phyloP scores from a whole-genome alignment of 805 yeast genomes.

The Ogataea glucozyma region DNA sequence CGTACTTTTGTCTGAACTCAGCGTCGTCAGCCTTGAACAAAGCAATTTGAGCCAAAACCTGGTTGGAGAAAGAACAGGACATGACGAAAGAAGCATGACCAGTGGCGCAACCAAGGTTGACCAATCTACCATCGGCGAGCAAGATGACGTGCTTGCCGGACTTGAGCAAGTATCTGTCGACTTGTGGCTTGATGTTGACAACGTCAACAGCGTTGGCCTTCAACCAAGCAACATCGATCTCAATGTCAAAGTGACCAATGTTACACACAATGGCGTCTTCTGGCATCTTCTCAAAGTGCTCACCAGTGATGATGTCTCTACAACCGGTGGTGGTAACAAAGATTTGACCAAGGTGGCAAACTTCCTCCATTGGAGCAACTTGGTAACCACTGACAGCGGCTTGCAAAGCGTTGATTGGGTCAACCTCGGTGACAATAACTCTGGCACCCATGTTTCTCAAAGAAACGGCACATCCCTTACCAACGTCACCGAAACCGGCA shows the following conservation, averaged over 20 bases:
- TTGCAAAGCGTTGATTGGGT: conserved; percentile 98
- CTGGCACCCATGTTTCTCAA: conserved; percentile 99
- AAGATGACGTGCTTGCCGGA: conserved; percentile 92
- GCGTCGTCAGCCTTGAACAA: conserved; percentile 85
- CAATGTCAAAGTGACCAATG: conserved; percentile 99
- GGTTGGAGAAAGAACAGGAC: conserved; percentile 99
- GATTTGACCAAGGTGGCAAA: conserved; percentile 90
- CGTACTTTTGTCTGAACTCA: conserved; percentile 74
- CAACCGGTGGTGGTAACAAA: conserved; percentile 99
- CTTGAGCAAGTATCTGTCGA: conserved; percentile 90
- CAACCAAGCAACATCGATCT: conserved; percentile 99
- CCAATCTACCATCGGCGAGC: conserved; percentile 98
- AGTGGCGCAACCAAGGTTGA: conserved; percentile 99
- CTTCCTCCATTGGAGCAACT: conserved; percentile 94
- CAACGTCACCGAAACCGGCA: conserved; percentile 99
- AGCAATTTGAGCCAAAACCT: conserved; percentile 98
- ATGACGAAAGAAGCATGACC: conserved; percentile 99
- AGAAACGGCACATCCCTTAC: conserved; percentile 99
- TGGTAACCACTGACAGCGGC: conserved; percentile 99
- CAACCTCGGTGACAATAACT: conserved; percentile 95
- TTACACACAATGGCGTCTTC: conserved; percentile 99
- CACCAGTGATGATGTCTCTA: conserved; percentile 93
- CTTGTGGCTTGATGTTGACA: conserved; percentile 98
- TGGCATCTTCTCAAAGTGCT: conserved; percentile 90
- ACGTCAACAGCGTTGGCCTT: conserved; percentile 90